A percentile compares a stretch with the other conserved stretches of the same genome.
These are phyloP conservation scores for Cercophora samala DNA, from an alignment of 495 filamentous ascomycete species.

Conservation along the genomic window DNA sequence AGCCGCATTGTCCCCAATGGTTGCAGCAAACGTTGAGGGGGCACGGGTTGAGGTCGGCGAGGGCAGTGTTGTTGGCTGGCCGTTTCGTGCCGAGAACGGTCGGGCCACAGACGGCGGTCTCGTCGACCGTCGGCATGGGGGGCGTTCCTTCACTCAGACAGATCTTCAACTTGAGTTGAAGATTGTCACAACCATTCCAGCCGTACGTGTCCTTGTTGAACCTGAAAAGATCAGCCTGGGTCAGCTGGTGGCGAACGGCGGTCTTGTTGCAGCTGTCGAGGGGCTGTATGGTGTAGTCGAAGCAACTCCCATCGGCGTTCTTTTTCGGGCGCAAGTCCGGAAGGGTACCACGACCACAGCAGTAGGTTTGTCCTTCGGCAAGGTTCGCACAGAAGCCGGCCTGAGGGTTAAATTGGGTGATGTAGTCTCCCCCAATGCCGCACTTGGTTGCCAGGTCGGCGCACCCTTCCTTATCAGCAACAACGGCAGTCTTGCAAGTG, in stretches of 20 bases:
- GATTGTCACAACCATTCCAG: slow-evolving; percentile 38
- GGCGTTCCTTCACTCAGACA: slow-evolving; percentile 42
- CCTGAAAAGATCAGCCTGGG: slow-evolving; percentile 26
- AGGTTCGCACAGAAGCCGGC: not conserved
- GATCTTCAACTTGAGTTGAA: slow-evolving; percentile 31
- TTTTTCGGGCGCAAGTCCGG: slow-evolving; percentile 32
- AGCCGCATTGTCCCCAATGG: slow-evolving; percentile 49
- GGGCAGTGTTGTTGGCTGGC: slow-evolving; percentile 17
- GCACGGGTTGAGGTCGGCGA: slow-evolving; percentile 32
- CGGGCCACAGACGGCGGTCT: slow-evolving; percentile 45
- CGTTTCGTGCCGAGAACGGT: slow-evolving; percentile 11
- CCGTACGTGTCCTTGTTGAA: slow-evolving; percentile 44
- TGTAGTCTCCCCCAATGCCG: slow-evolving; percentile 24
- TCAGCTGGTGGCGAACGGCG: slow-evolving; percentile 25
- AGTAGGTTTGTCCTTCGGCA: not conserved
- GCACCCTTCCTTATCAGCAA: slow-evolving; percentile 36
- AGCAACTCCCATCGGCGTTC: slow-evolving; percentile 37
- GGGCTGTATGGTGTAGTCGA: slow-evolving; percentile 22
- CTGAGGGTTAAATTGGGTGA: not conserved
- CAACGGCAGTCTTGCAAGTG: slow-evolving; percentile 26
- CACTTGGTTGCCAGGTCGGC: slow-evolving; percentile 38
- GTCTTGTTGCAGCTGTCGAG: slow-evolving; percentile 30
- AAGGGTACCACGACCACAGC: not conserved
- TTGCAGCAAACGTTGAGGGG: slow-evolving; percentile 38
- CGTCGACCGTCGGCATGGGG: slow-evolving; percentile 35